Conservation (phyloP, 208 protist genomes). For the Leishmania martiniquensis region DNA sequence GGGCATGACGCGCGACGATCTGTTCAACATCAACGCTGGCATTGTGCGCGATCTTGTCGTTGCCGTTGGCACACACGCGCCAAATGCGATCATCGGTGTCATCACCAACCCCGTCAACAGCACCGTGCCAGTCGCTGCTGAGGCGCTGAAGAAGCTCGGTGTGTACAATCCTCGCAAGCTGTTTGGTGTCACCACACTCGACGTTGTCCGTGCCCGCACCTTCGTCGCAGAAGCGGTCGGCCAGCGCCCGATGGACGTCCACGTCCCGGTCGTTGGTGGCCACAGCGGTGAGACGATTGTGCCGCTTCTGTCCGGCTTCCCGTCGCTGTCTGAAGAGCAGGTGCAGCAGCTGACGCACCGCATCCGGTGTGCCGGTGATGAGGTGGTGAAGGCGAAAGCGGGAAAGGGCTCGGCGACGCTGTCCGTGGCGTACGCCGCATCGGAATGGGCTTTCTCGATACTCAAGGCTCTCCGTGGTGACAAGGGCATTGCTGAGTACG, state of each 20-base stretch:
- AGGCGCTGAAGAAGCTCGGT: conserved; percentile 87
- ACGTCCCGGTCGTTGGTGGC: conserved; percentile 93
- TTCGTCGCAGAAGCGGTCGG: conserved; percentile 76
- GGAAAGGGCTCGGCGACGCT: conserved; percentile 86
- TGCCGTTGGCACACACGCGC: conserved; percentile 79
- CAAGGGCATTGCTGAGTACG: conserved; percentile 72
- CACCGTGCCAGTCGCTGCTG: conserved; percentile 94
- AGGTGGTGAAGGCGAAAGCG: conserved; percentile 91
- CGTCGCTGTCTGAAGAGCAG: conserved; percentile 57
- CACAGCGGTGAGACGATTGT: conserved; percentile 96
- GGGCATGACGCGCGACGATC: conserved; percentile 96
- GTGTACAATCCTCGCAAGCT: conserved; percentile 85
- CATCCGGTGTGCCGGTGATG: conserved; percentile 85
- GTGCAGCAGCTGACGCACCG: conserved; percentile 81
- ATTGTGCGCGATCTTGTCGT: conserved; percentile 90
- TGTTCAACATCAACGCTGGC: conserved; percentile 95
- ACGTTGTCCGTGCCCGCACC: conserved; percentile 80
- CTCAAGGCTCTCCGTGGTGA: conserved; percentile 78
- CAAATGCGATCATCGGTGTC: conserved; percentile 92
- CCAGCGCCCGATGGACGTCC: conserved; percentile 53
- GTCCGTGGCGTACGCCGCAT: conserved; percentile 57
- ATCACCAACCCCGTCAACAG: conserved; percentile 96
- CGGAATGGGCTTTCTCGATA: conserved; percentile 69
- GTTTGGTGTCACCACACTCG: conserved; percentile 94
- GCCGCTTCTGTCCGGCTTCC: conserved; percentile 86